Conservation (phyloP, 1,284 basidiomycete genomes). For the Pseudozyma thailandica region DNA sequence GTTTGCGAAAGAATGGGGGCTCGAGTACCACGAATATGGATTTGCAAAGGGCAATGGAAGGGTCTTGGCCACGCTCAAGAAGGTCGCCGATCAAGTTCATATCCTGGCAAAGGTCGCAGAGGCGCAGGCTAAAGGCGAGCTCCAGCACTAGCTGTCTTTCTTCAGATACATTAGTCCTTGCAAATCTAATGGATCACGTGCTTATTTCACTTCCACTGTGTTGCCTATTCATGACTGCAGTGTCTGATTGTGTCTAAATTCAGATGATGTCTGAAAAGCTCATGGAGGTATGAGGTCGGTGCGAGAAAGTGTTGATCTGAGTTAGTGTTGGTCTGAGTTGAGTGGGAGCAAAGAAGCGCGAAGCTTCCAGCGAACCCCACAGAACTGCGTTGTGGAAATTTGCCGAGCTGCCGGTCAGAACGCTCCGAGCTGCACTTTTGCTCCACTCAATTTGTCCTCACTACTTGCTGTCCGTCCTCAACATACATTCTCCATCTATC, state of each 20-base stretch:
- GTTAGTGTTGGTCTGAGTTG: no score
- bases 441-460: background rate
- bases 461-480: background rate
- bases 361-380: no score
- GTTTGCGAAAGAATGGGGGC: slow-evolving; percentile 73
- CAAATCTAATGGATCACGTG: no score
- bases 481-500: background rate
- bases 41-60: slow-evolving; percentile 85
- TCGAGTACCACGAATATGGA: slow-evolving; percentile 86
- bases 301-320: no score
- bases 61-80: slow-evolving; percentile 79
- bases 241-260: no score
- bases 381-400: no score
- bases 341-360: no score
- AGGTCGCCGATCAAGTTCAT: slow-evolving; percentile 83
- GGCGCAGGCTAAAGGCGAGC: slow-evolving; percentile 69
- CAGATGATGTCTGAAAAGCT: no score
- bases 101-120: slow-evolving; percentile 75
- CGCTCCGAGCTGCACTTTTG: slow-evolving; percentile 7
- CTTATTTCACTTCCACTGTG: no score
- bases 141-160: slow-evolving; percentile 61
- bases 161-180: no score
- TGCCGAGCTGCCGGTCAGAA: slow-evolving; percentile 7
- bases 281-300: no score
- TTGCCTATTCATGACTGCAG: no score